Percentiles rank a stretch among this genome's conserved stretches.
These are phyloP conservation scores for Morella rubra DNA, from an alignment of 306 rosid species.

Conservation along the genomic window DNA sequence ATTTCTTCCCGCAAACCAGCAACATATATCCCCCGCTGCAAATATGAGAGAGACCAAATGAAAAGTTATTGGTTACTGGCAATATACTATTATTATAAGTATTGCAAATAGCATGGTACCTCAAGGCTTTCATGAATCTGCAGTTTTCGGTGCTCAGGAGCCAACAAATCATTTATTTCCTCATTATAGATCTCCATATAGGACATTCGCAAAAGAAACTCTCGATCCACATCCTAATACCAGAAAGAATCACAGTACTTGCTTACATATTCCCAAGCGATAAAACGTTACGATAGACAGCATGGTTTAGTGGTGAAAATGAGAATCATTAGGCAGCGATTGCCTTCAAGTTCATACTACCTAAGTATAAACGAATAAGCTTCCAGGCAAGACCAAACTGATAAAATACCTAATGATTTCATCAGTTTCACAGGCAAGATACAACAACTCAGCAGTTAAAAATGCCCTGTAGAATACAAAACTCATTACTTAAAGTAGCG, in stretches of 20 bases:
- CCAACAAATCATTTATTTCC: slow-evolving; percentile 92
- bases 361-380: neutral
- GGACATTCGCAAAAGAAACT: slow-evolving; percentile 95
- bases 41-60: slow-evolving; percentile 29
- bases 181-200: slow-evolving; percentile 97
- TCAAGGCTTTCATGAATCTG: slow-evolving; percentile 94
- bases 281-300: too few relatives aligned
- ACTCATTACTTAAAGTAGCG: neutral
- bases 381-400: too few relatives aligned
- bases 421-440: neutral
- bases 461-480: neutral
- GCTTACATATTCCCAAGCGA: too few relatives aligned
- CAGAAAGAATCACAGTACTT: too few relatives aligned
- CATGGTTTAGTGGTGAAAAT: neutral
- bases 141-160: slow-evolving; percentile 90
- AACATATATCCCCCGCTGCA: slow-evolving; percentile 89
- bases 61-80: slow-evolving; percentile 14
- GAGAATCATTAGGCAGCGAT: neutral
- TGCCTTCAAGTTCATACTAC: neutral
- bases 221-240: slow-evolving; percentile 67
- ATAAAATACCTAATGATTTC: neutral
- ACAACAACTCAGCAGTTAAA: neutral
- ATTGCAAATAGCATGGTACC: slow-evolving; percentile 39
- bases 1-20: slow-evolving; percentile 97
- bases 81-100: slow-evolving; percentile 2